Conservation (phyloP, 2,329 filamentous ascomycete species). For the Curvularia eragrostidis region DNA sequence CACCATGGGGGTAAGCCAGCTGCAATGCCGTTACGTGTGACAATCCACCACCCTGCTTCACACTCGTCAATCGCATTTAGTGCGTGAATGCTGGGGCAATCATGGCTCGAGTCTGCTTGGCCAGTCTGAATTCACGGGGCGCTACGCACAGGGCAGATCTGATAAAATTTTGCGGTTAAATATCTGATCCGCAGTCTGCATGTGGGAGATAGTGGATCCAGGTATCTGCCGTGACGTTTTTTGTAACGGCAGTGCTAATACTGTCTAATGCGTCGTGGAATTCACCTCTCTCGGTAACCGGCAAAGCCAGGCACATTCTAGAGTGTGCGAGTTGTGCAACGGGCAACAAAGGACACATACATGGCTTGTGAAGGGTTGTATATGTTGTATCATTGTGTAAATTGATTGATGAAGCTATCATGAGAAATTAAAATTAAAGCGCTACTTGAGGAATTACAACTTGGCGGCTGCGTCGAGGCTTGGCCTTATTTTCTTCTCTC, state of each 20-base stretch:
- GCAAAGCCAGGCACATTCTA: background rate
- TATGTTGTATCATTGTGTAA: background rate
- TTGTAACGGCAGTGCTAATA: conserved; percentile 1
- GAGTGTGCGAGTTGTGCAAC: background rate
- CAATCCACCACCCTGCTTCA: conserved; percentile 14
- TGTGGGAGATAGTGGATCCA: background rate
- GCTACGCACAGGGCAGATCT: conserved; percentile 14
- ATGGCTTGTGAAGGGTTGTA: background rate
- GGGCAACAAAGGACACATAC: background rate
- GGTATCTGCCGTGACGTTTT: background rate
- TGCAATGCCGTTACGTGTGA: conserved; percentile 29
- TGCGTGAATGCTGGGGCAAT: conserved; percentile 25
- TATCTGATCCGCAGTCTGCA: conserved; percentile 46
- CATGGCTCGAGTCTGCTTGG: background rate
- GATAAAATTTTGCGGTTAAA: conserved; percentile 30
- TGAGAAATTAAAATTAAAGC: conserved; percentile 2
- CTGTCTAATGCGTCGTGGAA: conserved; percentile 6
- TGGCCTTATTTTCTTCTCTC: conserved; percentile 45
- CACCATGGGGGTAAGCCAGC: conserved; percentile 2
- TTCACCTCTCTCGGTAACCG: background rate
- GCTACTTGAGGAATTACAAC: conserved; percentile 23
- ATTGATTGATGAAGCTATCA: conserved; percentile 1
- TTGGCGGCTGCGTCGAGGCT: conserved; percentile 45
- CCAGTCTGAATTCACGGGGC: conserved; percentile 9
- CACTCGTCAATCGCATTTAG: conserved; percentile 1